Percentiles rank a stretch among this genome's conserved stretches.
phyloP scores from a whole-genome alignment of 1,284 basidiomycete genomes.

The Kwoniella shivajii region DNA sequence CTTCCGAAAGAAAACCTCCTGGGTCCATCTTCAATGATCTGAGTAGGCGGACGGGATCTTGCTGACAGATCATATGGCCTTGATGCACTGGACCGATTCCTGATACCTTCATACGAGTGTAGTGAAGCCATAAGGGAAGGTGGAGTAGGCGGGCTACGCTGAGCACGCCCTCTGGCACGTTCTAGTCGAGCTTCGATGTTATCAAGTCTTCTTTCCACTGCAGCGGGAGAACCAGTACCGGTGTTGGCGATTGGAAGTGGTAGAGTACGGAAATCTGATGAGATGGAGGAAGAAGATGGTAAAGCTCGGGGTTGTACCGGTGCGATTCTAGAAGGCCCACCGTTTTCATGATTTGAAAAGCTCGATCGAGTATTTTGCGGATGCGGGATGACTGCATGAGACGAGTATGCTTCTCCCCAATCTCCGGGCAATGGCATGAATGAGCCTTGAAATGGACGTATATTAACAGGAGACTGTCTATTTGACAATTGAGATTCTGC shows the following conservation, averaged over 20 bases:
- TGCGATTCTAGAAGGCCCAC: neutral
- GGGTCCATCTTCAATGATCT: neutral
- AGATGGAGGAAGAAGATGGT: neutral
- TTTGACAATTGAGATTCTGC: too few species aligned
- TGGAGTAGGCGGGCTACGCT: slow-evolving; percentile 8
- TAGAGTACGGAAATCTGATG: slow-evolving; percentile 9
- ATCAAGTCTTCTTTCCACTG: slow-evolving; percentile 14
- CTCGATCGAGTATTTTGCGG: too few species aligned
- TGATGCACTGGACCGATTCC: neutral
- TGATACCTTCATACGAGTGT: neutral
- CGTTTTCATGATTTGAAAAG: neutral
- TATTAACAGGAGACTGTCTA: too few species aligned
- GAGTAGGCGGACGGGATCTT: neutral
- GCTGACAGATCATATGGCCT: slow-evolving; percentile 8
- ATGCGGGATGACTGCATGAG: neutral
- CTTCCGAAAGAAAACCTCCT: neutral
- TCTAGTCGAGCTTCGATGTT: slow-evolving; percentile 16
- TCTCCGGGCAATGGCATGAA: neutral
- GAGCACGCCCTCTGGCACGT: slow-evolving; percentile 1
- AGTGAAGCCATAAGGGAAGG: neutral
- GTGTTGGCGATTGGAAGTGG: slow-evolving; percentile 7
- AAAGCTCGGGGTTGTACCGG: neutral
- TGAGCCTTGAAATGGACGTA: too few species aligned
- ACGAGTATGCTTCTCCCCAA: slow-evolving; percentile 1
- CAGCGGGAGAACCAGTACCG: slow-evolving; percentile 1